phyloP scores from a whole-genome alignment of 2,329 filamentous ascomycete species.

The Arthrinium phaeospermum region DNA sequence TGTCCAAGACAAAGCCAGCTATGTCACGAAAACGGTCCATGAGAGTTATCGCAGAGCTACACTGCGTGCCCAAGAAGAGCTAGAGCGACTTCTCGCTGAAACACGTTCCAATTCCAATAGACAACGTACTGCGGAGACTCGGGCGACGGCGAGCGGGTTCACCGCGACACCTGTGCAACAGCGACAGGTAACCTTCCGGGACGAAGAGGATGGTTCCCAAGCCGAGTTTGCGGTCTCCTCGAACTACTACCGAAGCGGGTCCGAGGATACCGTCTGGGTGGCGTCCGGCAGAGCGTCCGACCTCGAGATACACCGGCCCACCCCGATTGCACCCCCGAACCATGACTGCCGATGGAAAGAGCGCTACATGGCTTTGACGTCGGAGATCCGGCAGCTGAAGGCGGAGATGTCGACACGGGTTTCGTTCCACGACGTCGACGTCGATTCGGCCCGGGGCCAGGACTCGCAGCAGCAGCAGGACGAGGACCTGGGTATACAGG shows the following conservation, averaged over 20 bases:
- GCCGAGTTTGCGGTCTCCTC: slow-evolving; percentile 4
- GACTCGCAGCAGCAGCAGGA: slow-evolving; percentile 31
- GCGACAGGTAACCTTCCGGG: slow-evolving; percentile 3
- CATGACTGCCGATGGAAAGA: slow-evolving; percentile 51
- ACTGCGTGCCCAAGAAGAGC: slow-evolving; percentile 23
- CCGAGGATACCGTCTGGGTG: neutral
- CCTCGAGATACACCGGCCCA: slow-evolving; percentile 39
- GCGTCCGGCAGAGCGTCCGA: slow-evolving; percentile 24
- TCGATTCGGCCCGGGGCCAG: slow-evolving; percentile 23
- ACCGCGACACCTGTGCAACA: neutral
- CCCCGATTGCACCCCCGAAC: slow-evolving; percentile 43
- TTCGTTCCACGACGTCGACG: neutral
- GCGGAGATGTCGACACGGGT: slow-evolving; percentile 41
- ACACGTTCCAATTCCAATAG: neutral
- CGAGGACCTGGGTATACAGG: slow-evolving; percentile 50
- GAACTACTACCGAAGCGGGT: neutral
- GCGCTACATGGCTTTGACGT: slow-evolving; percentile 46
- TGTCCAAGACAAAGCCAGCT: neutral
- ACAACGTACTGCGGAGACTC: neutral
- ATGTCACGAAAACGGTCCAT: neutral
- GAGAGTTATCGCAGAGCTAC: slow-evolving; percentile 21
- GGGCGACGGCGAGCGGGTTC: neutral
- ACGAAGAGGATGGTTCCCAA: neutral
- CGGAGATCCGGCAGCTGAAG: slow-evolving; percentile 49
- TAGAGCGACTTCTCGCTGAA: slow-evolving; percentile 17